Evolutionary conservation across 2,329 filamentous ascomycete species (phyloP), one percentile per base, ranked within the genome.

Genomic region (Knufia petricola): DNA sequence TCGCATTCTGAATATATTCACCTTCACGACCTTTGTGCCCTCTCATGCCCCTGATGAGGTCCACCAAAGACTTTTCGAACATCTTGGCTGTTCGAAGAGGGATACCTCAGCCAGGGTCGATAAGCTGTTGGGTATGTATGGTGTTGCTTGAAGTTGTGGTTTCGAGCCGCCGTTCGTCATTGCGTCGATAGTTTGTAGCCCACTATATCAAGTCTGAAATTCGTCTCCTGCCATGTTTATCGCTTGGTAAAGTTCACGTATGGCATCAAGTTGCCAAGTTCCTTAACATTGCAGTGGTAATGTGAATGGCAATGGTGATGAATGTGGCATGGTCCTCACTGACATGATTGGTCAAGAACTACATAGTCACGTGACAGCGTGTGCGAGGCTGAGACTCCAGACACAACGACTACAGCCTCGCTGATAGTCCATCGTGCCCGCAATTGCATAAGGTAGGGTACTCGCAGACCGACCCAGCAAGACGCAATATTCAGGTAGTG

Each of bases 41-140:
- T 58, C 92, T 84, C 63, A 98, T 74, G 61, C 92, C 92, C 69
- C 89, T 81, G 61, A 98, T 98, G 74, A 98, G 89, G 79, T 96
- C 90, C 69, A 95, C 95, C 17, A 98, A 79, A 36, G 92, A 95
- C 71, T 98, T 98, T 69, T 98, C 92, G 72, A 98, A 98, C 92
- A 89, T 96, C 55, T 47, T 53, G 53, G 20, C 30, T 21, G 19
- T 19, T 24, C 15, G 37, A 26, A 15, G 23, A 34, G 21, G 13
- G 43, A 36, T 12, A 6, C n/a, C 19, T 21, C 21, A 9, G n/a
- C 4, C 9, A 40, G 10, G 15, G 9, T 23, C 9, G 8, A n/a
- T 21, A 12, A 10, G 4, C 8, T 40, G 6, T 21, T 24, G 3
- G 7, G 21, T 6, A 17, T 21, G 17, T 6, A 9, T 24, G 17